phyloP scores from a whole-genome alignment of 2,329 filamentous ascomycete species.

The Pyrenophora teres region DNA sequence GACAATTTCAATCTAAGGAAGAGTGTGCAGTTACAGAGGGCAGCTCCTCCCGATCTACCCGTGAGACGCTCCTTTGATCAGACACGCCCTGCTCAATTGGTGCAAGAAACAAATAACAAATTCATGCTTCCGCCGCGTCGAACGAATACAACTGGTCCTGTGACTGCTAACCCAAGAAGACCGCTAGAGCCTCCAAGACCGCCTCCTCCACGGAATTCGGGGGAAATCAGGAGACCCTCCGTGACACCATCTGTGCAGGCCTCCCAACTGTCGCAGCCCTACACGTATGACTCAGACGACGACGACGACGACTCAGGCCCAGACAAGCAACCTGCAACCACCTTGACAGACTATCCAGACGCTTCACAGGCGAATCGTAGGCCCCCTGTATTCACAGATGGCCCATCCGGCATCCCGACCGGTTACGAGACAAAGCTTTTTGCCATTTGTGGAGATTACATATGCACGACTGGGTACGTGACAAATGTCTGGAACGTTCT shows the following conservation, averaged over 20 bases:
- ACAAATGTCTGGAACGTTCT: conserved; percentile 87
- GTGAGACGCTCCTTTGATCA: conserved; percentile 45
- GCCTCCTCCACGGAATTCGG: conserved; percentile 43
- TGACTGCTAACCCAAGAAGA: conserved; percentile 18
- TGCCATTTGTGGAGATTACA: conserved; percentile 83
- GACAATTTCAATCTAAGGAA: conserved; percentile 42
- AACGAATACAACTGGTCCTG: conserved; percentile 33
- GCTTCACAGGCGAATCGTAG: conserved; percentile 81
- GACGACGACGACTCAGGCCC: conserved; percentile 46
- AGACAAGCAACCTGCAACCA: conserved; percentile 57
- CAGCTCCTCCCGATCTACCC: conserved; percentile 39
- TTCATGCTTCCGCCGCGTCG: conserved; percentile 44
- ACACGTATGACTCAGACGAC: conserved; percentile 57
- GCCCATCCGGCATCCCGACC: conserved; percentile 75
- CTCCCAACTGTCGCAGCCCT: conserved; percentile 30
- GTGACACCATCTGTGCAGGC: conserved; percentile 17
- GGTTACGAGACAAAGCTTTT: conserved; percentile 87
- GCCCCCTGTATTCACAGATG: conserved; percentile 74
- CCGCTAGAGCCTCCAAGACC: conserved; percentile 40
- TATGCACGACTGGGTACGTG: conserved; percentile 84
- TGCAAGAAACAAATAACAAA: conserved; percentile 31
- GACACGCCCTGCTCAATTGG: conserved; percentile 31
- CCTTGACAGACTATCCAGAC: conserved; percentile 76
- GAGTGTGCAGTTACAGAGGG: conserved; percentile 40
- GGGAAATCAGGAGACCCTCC: conserved; percentile 38